Evolutionary conservation across 2,329 filamentous ascomycete genomes (phyloP).

Genomic region (Colletotrichum lindemuthianum): DNA sequence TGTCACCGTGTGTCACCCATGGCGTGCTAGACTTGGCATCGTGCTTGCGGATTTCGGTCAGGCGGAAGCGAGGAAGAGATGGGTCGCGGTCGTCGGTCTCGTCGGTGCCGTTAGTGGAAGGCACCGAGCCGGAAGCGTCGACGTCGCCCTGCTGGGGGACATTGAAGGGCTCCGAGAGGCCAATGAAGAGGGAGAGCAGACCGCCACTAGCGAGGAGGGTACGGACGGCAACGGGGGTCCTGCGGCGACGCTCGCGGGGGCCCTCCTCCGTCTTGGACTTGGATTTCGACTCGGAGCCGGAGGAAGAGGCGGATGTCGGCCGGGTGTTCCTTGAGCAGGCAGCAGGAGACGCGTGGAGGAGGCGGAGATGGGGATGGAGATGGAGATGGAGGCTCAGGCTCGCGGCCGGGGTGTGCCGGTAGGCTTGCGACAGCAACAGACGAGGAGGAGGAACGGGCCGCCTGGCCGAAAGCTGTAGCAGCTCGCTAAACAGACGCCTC

Average conservation of each 20-base stretch:
- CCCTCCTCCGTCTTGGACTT: neutral
- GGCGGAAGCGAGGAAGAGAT: constrained; percentile 58
- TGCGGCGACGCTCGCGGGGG: constrained; percentile 12
- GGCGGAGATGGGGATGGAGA: neutral
- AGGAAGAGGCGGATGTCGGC: constrained; percentile 27
- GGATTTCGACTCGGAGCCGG: neutral
- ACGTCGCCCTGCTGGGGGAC: constrained; percentile 21
- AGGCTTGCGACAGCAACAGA: neutral
- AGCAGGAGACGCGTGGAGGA: constrained; percentile 19
- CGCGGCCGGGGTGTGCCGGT: no score
- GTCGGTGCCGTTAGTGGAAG: constrained; percentile 45
- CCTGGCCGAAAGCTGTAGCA: constrained; percentile 28
- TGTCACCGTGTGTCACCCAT: constrained; percentile 72
- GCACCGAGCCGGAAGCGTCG: constrained; percentile 16
- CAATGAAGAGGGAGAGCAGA: constrained; percentile 33
- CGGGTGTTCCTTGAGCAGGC: constrained; percentile 21
- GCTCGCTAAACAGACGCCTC: constrained; percentile 34
- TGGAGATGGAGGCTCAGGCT: constrained; percentile 5
- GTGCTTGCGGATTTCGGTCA: constrained; percentile 63
- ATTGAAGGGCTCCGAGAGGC: constrained; percentile 34
- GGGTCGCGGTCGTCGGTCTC: constrained; percentile 48
- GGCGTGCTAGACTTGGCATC: constrained; percentile 62
- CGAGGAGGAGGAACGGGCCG: constrained; percentile 29
- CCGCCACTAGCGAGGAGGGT: constrained; percentile 36
- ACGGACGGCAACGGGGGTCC: constrained; percentile 16